These are phyloP conservation scores for Mycosphaerella sp. DNA, from an alignment of 2,329 filamentous ascomycete species.

Conservation along the genomic window DNA sequence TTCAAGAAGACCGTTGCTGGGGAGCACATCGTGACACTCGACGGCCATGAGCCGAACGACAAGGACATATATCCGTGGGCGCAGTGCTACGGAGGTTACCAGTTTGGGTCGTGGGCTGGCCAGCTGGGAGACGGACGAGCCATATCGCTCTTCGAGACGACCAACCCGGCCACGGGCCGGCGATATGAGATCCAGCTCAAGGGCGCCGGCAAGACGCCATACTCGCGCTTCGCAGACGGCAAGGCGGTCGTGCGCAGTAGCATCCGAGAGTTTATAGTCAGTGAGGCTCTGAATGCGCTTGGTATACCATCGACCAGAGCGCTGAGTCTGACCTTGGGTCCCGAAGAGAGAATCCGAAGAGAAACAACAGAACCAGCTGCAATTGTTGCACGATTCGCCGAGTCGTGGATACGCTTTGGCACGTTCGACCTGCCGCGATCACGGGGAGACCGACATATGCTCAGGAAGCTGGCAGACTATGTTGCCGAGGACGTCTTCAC, in stretches of 20 bases:
- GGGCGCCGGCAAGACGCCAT: slow-evolving; percentile 86
- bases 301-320: slow-evolving; percentile 82
- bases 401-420: slow-evolving; percentile 88
- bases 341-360: slow-evolving; percentile 64
- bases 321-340: slow-evolving; percentile 71
- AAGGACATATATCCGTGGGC: slow-evolving; percentile 90
- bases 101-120: slow-evolving; percentile 78
- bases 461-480: slow-evolving; percentile 72
- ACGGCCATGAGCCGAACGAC: slow-evolving; percentile 52
- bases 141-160: slow-evolving; percentile 88
- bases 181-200: slow-evolving; percentile 92
- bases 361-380: slow-evolving; percentile 84
- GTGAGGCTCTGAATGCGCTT: slow-evolving; percentile 79
- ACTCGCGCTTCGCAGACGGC: slow-evolving; percentile 93
- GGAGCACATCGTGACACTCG: slow-evolving; percentile 74
- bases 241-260: slow-evolving; percentile 88
- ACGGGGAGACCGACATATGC: slow-evolving; percentile 68
- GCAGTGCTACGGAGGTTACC: slow-evolving; percentile 85
- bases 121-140: slow-evolving; percentile 92
- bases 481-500: slow-evolving; percentile 80
- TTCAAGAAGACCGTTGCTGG: slow-evolving; percentile 76
- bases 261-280: slow-evolving; percentile 90
- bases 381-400: slow-evolving; percentile 85
- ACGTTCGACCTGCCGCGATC: slow-evolving; percentile 89
- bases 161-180: slow-evolving; percentile 62